Evolutionary conservation across 495 filamentous ascomycete genomes (phyloP), one percentile per base, ranked within the genome.

Genomic region (Umbilicaria muhlenbergii): DNA sequence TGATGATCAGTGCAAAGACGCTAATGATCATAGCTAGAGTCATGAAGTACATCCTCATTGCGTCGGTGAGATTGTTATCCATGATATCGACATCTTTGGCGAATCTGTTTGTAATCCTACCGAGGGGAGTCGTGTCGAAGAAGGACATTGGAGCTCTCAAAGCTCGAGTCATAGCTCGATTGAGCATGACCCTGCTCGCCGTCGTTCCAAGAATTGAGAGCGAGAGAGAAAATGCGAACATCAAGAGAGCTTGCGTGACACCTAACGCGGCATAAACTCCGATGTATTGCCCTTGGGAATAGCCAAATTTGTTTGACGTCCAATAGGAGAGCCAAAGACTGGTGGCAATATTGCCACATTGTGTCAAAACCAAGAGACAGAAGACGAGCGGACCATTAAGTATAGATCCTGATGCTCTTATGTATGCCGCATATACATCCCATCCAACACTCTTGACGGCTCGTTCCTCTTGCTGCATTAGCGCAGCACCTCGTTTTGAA

Each of bases 41-140:
- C 49, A 95, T 64, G 43, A 88, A 77, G 63, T 91, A 98, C 74
- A 94, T 92, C 46, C 91, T 74, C 68, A 98, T 86, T 7, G 85
- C 78, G 55, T 95, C 91, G 0, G 81, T 80, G 8, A 95, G 67
- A 36, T 75, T 86, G 58, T 94, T 95, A 59, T 98, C 91, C 86
- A 98, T 92, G 31, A 83, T 80, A 53, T 93, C 82, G 37, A 95
- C 80, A 59, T 98, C 91, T 53, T 88, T 86, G 3, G 87, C 89
- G 63, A 98, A 98, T 16, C 91, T 83, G 56, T 96, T 98, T 8
- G 86, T 91, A 56, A 98, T 94, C 18, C 91, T 79, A n/a, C 91
- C 91, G 0, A 95, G 66, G 1, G 91, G 91, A 0, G 91, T 98
- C 0, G 89, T 95, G 51, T 95, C 91, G 65, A 96, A 95, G 68